Evolutionary conservation across 108 stramenopile species (phyloP).

Genomic region (Skeletonema grethae): DNA sequence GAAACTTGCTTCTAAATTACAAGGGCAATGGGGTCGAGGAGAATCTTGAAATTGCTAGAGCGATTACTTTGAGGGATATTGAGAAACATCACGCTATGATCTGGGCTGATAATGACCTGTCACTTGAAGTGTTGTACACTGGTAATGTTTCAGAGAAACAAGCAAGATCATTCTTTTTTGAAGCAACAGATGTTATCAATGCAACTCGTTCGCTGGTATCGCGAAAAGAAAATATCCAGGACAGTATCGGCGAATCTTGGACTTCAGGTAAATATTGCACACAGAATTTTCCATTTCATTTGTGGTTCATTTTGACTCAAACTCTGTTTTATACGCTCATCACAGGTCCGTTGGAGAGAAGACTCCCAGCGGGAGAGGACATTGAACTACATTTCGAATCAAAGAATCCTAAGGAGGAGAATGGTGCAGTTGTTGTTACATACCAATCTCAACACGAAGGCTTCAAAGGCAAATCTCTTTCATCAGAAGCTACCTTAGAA

Average conservation of each 20-base stretch:
- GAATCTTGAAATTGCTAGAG: conserved; percentile 46
- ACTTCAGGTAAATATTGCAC: conserved; percentile 29
- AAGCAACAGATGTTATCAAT: conserved; percentile 34
- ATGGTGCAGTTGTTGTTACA: conserved; percentile 75
- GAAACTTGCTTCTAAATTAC: conserved; percentile 61
- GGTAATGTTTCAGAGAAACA: conserved; percentile 75
- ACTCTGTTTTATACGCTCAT: too few relatives aligned
- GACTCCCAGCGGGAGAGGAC: conserved; percentile 61
- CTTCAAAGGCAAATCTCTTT: conserved; percentile 72
- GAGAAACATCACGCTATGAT: conserved; percentile 55
- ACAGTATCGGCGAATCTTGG: conserved; percentile 5
- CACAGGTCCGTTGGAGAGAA: conserved; percentile 56
- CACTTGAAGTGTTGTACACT: conserved; percentile 63
- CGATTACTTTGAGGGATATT: conserved; percentile 47
- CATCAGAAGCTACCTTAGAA: conserved; percentile 59
- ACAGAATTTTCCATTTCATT: background rate
- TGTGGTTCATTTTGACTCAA: too few relatives aligned
- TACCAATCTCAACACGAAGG: conserved; percentile 73
- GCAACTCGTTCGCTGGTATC: conserved; percentile 1
- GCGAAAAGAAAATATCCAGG: background rate
- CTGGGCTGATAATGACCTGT: conserved; percentile 43
- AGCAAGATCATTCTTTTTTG: conserved; percentile 58
- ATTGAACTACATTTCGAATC: conserved; percentile 77
- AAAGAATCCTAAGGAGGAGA: conserved; percentile 77
- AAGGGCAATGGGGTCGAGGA: conserved; percentile 56